Evolutionary conservation across 2,329 filamentous ascomycete species (phyloP).

Genomic region (Fusarium paranaense): DNA sequence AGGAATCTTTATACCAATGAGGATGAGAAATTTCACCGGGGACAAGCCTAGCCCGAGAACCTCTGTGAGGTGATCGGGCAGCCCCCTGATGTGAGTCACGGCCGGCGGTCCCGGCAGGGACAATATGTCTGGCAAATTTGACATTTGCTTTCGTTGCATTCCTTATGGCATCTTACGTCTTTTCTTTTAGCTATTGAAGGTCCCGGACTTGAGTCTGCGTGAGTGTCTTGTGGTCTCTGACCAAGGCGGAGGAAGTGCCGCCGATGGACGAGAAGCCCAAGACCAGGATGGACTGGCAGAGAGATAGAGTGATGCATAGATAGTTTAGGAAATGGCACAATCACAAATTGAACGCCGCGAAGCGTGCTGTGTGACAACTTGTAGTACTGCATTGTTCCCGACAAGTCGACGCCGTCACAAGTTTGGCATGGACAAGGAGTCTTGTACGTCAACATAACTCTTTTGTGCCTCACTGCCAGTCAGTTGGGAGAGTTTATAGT

Average conservation of each 20-base stretch:
- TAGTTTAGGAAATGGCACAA: slow-evolving; percentile 49
- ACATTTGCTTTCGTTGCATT: slow-evolving; percentile 48
- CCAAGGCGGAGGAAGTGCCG: slow-evolving; percentile 25
- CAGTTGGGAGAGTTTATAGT: background rate
- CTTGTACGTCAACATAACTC: background rate
- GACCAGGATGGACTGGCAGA: slow-evolving; percentile 16
- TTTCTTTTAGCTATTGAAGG: slow-evolving; percentile 18
- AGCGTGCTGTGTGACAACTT: background rate
- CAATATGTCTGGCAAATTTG: slow-evolving; percentile 47
- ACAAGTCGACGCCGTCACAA: background rate
- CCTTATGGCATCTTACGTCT: slow-evolving; percentile 34
- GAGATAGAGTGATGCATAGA: slow-evolving; percentile 39
- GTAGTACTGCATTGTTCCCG: background rate
- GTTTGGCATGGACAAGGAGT: background rate
- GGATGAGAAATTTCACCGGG: slow-evolving; percentile 44
- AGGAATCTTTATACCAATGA: slow-evolving; percentile 48
- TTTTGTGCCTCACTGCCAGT: background rate
- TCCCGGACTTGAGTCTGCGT: slow-evolving; percentile 1
- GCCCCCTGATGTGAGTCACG: slow-evolving; percentile 42
- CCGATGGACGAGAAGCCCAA: slow-evolving; percentile 9
- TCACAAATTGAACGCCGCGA: slow-evolving; percentile 39
- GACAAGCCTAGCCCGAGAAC: slow-evolving; percentile 31
- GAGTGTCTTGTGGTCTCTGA: slow-evolving; percentile 1
- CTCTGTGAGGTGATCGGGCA: slow-evolving; percentile 41
- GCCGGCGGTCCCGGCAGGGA: slow-evolving; percentile 43